Conservation (phyloP, 2,329 filamentous ascomycete species). For the Alternaria sp. region DNA sequence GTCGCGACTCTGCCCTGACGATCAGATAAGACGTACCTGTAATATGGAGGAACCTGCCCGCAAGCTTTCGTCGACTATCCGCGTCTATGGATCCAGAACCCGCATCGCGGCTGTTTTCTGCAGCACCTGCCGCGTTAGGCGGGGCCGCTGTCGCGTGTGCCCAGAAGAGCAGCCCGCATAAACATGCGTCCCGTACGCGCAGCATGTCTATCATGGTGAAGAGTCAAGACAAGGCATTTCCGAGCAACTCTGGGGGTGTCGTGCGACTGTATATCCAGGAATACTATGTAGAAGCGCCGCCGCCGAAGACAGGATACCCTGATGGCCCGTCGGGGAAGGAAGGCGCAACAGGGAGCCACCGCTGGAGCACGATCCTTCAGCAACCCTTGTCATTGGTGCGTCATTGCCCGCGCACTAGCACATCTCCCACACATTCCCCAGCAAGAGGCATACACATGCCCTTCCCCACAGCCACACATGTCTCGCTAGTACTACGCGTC, state of each 20-base stretch:
- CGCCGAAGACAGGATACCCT: conserved; percentile 24
- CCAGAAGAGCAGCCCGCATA: conserved; percentile 40
- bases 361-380: conserved; percentile 30
- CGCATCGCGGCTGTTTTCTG: conserved; percentile 20
- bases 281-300: conserved; percentile 7
- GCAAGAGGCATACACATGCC: conserved; percentile 6
- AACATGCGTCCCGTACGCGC: conserved; percentile 32
- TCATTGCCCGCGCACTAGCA: conserved; percentile 10
- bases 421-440: conserved; percentile 8
- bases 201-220: conserved; percentile 28
- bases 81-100: conserved; percentile 16
- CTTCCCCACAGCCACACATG: conserved; percentile 5
- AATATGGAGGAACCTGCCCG: conserved; percentile 84
- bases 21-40: conserved; percentile 67
- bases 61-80: conserved; percentile 40
- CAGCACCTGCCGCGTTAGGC: conserved; percentile 26
- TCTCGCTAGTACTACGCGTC: conserved; percentile 1
- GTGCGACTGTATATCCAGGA: conserved; percentile 24
- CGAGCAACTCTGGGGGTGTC: conserved; percentile 10
- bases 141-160: conserved; percentile 39
- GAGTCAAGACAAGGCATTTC: conserved; percentile 1
- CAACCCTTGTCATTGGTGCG: conserved; percentile 34
- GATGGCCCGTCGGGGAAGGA: conserved; percentile 24
- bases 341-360: conserved; percentile 22
- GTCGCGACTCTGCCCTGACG: neutral